These are phyloP conservation scores for Symmetrospora coprosmae DNA, from an alignment of 768 basidiomycete species.

Conservation along the genomic window DNA sequence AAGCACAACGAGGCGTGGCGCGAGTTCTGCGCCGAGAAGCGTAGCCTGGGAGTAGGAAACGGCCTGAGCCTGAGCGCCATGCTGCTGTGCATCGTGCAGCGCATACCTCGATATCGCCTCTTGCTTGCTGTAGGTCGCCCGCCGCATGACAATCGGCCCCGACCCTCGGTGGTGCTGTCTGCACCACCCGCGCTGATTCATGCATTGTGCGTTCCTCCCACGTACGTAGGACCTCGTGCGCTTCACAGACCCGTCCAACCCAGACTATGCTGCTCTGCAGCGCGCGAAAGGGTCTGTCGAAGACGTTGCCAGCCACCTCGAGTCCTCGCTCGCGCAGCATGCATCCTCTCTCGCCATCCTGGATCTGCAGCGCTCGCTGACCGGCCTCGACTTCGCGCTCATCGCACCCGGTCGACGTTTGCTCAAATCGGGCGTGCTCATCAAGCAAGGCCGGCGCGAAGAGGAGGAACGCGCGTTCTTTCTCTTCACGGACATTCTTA, in stretches of 20 bases:
- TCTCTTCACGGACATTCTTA: conserved; percentile 64
- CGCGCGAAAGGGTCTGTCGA: conserved; percentile 26
- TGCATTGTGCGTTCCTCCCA: background rate
- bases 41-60: background rate
- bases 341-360: conserved; percentile 60
- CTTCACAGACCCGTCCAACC: conserved; percentile 27
- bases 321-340: conserved; percentile 40
- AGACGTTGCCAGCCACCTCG: conserved; percentile 29
- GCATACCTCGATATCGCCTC: conserved; percentile 31
- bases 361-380: conserved; percentile 62
- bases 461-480: conserved; percentile 56
- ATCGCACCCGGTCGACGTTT: conserved; percentile 67
- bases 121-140: conserved; percentile 16
- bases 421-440: conserved; percentile 44
- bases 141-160: too few species aligned
- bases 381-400: conserved; percentile 61
- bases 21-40: background rate
- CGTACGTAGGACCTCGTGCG: conserved; percentile 22
- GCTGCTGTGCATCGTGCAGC: conserved; percentile 31
- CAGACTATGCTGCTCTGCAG: conserved; percentile 20
- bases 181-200: background rate
- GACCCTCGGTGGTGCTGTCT: too few species aligned
- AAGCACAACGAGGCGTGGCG: conserved; percentile 10
- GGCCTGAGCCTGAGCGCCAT: conserved; percentile 27
- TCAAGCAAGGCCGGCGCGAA: conserved; percentile 28